Evolutionary conservation across 768 basidiomycete genomes (phyloP).

Genomic region (Cyclocybe aegerita): DNA sequence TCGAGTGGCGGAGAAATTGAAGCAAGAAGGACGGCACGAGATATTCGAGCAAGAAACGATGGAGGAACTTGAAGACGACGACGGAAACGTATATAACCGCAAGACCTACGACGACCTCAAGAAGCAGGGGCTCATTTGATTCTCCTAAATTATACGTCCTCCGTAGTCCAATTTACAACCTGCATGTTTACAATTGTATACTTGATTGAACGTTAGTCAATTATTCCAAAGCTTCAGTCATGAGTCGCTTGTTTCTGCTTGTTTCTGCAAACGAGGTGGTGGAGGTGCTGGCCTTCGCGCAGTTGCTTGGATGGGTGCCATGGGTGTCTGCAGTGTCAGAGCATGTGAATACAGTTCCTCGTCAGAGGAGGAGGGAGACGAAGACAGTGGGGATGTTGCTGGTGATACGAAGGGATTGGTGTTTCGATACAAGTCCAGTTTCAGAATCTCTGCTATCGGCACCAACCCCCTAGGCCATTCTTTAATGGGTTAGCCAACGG

Average conservation of each 20-base stretch:
- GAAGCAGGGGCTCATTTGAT: constrained; percentile 87
- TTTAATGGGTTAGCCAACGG: constrained; percentile 18
- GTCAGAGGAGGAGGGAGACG: constrained; percentile 80
- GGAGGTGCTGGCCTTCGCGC: constrained; percentile 32
- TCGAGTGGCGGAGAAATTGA: constrained; percentile 94
- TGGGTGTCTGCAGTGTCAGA: constrained; percentile 65
- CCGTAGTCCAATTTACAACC: constrained; percentile 1
- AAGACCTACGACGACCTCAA: constrained; percentile 98
- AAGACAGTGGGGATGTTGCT: constrained; percentile 61
- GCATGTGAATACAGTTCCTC: constrained; percentile 82
- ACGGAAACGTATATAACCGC: constrained; percentile 97
- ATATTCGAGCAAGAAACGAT: constrained; percentile 92
- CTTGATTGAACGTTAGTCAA: constrained; percentile 3
- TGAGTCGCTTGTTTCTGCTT: constrained; percentile 3
- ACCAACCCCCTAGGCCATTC: constrained; percentile 62
- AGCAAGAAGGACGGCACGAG: constrained; percentile 94
- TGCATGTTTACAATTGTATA: constrained; percentile 8
- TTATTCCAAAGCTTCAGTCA: not conserved
- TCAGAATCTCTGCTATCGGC: constrained; percentile 38
- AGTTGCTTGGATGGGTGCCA: constrained; percentile 54
- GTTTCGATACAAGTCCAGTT: constrained; percentile 27
- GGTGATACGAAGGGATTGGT: constrained; percentile 78
- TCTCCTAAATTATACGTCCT: constrained; percentile 3
- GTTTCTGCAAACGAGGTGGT: constrained; percentile 34
- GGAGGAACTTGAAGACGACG: constrained; percentile 97